Base-by-base conservation (phyloP, 176 grass and related monocot genomes). In the Echinochloa phyllopogon region DNA sequence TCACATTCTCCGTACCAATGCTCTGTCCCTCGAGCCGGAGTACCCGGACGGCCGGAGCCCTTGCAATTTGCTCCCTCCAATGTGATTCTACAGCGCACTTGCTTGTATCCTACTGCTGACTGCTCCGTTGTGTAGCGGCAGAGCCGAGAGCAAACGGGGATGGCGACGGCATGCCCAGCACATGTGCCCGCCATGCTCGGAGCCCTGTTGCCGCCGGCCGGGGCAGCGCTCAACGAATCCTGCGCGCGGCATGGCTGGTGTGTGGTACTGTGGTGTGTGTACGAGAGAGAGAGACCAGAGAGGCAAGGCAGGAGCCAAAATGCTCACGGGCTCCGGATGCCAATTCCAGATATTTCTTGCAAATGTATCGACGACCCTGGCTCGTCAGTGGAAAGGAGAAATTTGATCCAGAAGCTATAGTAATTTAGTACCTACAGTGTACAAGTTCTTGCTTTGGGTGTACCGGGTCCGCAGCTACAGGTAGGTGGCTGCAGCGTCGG, bases 141-240 rank as follows among this genome's bases (percentile, higher is more conserved):
- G 3, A 5, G 25, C 5, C 8, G 24, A 13, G 29, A 65, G 45
- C 43, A 51, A 51, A 48, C 45, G n/a, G 27, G 47, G 48, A 44
- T 43, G 85, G 68, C 74, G 27, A 43, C 65, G 75, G 12, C 53
- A 72, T 72, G 84, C 27, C 60, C 11, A 75, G 27, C 85, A 82
- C 78, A 82, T 82, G 77, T 10, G 42, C 71, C 52, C 78, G 18
- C 63, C 72, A 70, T 83, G 38, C 78, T 69, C 21, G 86, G 86
- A 72, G 80, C 64, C 68, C 43, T 63, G 80, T 83, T 53, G 79
- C 13, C 63, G 41, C 51, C 1, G 66, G 27, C 20, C 1, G 69
- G 12, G 69, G 64, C 74, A 69, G 40, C 44, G 5, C 16, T 61
- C 11, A 21, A n/a, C 18, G 41, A 37, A 80, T 75, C 36, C 45